Percentiles rank a stretch among this genome's conserved stretches.
Evolutionary conservation across 495 filamentous ascomycete species (phyloP).

Genomic region (Penicillium bialowiezense): DNA sequence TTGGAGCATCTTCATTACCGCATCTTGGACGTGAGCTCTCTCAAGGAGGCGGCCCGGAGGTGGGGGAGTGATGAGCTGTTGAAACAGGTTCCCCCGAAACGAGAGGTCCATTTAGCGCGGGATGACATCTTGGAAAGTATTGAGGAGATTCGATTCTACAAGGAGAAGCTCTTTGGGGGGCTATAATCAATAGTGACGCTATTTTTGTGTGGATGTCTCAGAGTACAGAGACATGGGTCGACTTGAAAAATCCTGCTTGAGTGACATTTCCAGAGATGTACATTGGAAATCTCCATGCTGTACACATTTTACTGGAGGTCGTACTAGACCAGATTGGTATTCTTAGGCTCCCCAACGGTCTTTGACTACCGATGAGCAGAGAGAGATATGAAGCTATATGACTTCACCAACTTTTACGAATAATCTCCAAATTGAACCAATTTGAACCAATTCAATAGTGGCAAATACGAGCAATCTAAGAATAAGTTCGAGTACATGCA

Average conservation of each 20-base stretch:
- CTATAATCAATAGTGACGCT: neutral
- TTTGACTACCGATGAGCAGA: too few species aligned
- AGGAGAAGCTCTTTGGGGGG: slow-evolving; percentile 30
- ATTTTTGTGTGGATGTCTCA: neutral
- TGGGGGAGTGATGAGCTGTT: slow-evolving; percentile 69
- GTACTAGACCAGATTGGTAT: too few species aligned
- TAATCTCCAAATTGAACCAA: too few species aligned
- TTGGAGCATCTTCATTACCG: slow-evolving; percentile 80
- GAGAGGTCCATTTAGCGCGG: slow-evolving; percentile 73
- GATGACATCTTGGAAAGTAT: slow-evolving; percentile 96
- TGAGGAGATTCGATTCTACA: slow-evolving; percentile 82
- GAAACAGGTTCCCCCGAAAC: slow-evolving; percentile 63
- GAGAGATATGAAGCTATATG: too few species aligned
- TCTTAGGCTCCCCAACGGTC: too few species aligned
- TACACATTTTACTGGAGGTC: too few species aligned
- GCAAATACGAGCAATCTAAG: too few species aligned
- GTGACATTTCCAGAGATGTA: neutral
- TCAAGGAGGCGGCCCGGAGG: slow-evolving; percentile 83
- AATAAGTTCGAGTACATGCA: too few species aligned
- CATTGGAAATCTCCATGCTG: neutral
- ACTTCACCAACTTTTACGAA: too few species aligned
- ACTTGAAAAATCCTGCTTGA: neutral
- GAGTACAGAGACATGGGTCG: neutral
- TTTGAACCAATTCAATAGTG: too few species aligned
- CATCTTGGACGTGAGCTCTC: slow-evolving; percentile 83